Evolutionary conservation across 2,329 filamentous ascomycete species (phyloP).

Genomic region (Pseudonectria foliicola): DNA sequence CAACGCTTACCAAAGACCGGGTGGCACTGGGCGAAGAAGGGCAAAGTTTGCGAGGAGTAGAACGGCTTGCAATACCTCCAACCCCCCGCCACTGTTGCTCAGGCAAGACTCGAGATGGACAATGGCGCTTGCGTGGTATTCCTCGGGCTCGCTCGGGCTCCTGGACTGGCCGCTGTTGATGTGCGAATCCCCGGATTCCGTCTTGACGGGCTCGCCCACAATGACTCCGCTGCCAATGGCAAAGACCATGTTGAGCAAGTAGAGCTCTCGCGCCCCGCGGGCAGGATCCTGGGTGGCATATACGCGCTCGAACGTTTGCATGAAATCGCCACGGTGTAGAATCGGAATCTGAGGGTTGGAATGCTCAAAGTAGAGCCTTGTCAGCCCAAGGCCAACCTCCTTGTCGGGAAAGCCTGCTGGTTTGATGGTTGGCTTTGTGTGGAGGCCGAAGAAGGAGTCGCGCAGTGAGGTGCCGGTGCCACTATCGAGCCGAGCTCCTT

Average conservation of each 20-base stretch:
- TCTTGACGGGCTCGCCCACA: conserved; percentile 55
- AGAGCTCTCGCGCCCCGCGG: conserved; percentile 73
- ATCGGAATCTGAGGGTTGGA: conserved; percentile 95
- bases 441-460: conserved; percentile 94
- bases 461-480: conserved; percentile 70
- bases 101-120: conserved; percentile 85
- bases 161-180: conserved; percentile 24
- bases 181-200: conserved; percentile 31
- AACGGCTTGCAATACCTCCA: conserved; percentile 92
- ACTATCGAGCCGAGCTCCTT: conserved; percentile 15
- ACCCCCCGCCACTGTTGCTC: conserved; percentile 74
- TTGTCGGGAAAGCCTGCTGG: conserved; percentile 77
- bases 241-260: conserved; percentile 94
- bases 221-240: conserved; percentile 94
- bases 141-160: conserved; percentile 68
- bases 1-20: conserved; percentile 66
- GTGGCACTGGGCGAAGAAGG: conserved; percentile 80
- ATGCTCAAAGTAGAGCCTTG: conserved; percentile 87
- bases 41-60: conserved; percentile 86
- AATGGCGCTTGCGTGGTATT: conserved; percentile 93
- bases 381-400: conserved; percentile 64
- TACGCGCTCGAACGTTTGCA: conserved; percentile 76
- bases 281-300: conserved; percentile 63
- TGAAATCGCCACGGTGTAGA: conserved; percentile 81
- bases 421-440: conserved; percentile 81